Evolutionary conservation across 805 yeast genomes (phyloP), one percentile per base, ranked within the genome.

Genomic region (Candida quercuum): DNA sequence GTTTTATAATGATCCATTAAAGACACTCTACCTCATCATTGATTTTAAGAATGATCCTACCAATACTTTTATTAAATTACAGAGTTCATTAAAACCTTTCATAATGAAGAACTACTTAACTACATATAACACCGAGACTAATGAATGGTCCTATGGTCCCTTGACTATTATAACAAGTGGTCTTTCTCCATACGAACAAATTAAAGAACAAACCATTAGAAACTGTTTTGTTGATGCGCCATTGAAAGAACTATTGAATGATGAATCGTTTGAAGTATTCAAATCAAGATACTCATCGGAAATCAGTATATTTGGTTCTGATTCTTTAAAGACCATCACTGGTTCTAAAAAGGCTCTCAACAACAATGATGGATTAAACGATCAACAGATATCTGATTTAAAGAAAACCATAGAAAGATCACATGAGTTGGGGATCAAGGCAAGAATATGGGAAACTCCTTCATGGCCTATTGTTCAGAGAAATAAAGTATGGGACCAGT

Each of bases 381-480:
- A 41, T 1, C 48, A 47, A 1, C 75, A 74, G 40, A 39, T 49
- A 13, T 40, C 30, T 8, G 46, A 45, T 20, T 55, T 74, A 16
- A 57, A 59, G 9, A 35, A 6, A 1, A 34, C 36, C 6, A 43
- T 59, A 13, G 38, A 42, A 3, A 37, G 40, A 13, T 80, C 85
- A 2, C 86, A 80, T 47, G 49, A 56, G 3, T 41, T 60, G 34
- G 74, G 76, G 11, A 49, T 81, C 28, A 66, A 69, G 45, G 73
- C 86, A 0, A 63, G 91, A 39, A 62, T 81, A 22, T 83, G 89
- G 89, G 88, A 80, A 15, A 78, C 77, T 8, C 79, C 86, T 1
- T 64, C 65, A 36, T 81, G 87, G 87, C 88, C 89, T 4, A 53
- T 56, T 3, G 42, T 49, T 12, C 54, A 62, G 21, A 66, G 75